Evolutionary conservation across 306 rosid genomes (phyloP).

Genomic region (Quercus gilva): DNA sequence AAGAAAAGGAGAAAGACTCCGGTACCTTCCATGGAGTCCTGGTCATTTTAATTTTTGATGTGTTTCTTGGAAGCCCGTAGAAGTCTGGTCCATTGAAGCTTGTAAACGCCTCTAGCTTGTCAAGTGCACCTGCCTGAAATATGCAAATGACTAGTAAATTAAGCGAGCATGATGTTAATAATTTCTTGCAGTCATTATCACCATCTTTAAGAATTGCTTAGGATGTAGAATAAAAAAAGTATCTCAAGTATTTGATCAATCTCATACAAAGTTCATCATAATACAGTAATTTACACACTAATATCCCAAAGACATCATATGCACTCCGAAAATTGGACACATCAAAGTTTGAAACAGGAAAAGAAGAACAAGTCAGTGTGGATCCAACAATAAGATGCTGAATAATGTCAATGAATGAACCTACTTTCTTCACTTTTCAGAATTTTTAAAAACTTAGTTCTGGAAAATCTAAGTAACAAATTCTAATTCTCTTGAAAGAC

Average conservation of each 20-base stretch:
- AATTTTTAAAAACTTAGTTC: background rate
- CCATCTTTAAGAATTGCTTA: background rate
- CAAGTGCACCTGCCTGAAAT: slow-evolving; percentile 76
- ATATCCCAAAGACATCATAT: background rate
- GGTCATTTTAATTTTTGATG: slow-evolving; percentile 56
- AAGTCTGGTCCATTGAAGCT: slow-evolving; percentile 98
- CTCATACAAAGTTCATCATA: background rate
- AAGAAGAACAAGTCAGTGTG: background rate
- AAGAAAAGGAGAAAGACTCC: slow-evolving; percentile 52
- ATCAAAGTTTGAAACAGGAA: background rate
- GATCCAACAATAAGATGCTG: background rate
- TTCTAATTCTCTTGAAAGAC: background rate
- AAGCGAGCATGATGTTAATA: background rate
- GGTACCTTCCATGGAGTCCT: slow-evolving; percentile 81
- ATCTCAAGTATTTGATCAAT: background rate
- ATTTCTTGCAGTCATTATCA: background rate
- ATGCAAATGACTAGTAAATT: background rate
- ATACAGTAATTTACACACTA: slow-evolving; percentile 1
- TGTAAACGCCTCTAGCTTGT: slow-evolving; percentile 86
- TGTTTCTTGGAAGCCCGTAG: slow-evolving; percentile 85
- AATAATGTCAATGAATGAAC: background rate
- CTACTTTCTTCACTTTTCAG: background rate
- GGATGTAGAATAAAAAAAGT: slow-evolving; percentile 8
- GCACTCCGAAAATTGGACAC: background rate
- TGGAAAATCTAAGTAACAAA: background rate